Percentiles rank a stretch among this genome's conserved stretches.
Conservation (phyloP, 148 eudicot genomes). For the Camellia sinensis region DNA sequence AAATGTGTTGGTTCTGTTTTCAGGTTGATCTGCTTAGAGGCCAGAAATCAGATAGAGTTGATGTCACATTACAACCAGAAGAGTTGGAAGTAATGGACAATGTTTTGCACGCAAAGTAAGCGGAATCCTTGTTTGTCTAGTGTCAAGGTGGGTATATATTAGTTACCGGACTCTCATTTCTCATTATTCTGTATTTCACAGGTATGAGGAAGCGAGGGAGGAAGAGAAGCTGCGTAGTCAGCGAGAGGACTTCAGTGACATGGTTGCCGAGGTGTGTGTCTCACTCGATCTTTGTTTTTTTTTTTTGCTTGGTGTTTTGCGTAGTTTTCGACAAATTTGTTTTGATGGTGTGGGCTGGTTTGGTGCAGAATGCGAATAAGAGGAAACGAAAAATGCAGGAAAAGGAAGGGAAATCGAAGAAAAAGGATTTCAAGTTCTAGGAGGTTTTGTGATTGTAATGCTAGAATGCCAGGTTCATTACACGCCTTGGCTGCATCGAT, state of each 20-base stretch:
- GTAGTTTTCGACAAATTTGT: not conserved
- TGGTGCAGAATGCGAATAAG: constrained; percentile 73
- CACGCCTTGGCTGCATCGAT: not conserved
- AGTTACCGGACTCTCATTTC: not conserved
- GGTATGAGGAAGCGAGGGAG: constrained; percentile 95
- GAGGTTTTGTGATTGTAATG: not conserved
- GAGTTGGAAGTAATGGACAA: constrained; percentile 84
- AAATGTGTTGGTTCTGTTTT: not conserved
- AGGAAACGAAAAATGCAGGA: constrained; percentile 90
- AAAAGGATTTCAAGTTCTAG: constrained; percentile 86
- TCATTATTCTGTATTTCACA: constrained; percentile 17
- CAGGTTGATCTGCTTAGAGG: constrained; percentile 93
- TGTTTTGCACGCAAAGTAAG: constrained; percentile 85
- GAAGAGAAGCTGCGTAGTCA: constrained; percentile 85
- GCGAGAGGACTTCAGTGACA: constrained; percentile 93
- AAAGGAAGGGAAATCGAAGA: constrained; percentile 81
- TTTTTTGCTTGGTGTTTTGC: not conserved
- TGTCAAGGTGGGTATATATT: not conserved
- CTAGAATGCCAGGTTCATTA: not conserved
- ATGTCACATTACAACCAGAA: constrained; percentile 78
- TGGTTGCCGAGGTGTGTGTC: constrained; percentile 85
- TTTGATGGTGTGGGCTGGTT: not conserved
- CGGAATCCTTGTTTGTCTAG: not conserved
- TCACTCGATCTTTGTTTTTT: not conserved
- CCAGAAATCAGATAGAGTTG: constrained; percentile 85